Evolutionary conservation across 2,329 filamentous ascomycete species (phyloP).

Genomic region (Teratosphaeria epicoccoides): DNA sequence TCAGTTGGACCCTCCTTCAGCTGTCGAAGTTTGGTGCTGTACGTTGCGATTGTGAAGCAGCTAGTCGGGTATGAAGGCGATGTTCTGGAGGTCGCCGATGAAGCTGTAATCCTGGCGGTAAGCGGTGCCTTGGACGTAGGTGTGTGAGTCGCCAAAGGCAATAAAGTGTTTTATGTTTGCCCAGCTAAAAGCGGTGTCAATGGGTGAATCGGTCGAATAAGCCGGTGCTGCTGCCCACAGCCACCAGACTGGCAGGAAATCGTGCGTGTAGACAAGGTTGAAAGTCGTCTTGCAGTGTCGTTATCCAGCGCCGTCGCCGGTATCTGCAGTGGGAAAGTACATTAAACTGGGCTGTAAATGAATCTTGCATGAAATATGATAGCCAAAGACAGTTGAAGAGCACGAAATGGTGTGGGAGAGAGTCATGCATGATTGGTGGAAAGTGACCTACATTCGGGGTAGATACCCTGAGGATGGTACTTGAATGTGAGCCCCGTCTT

Average conservation of each 20-base stretch:
- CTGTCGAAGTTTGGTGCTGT: constrained; percentile 41
- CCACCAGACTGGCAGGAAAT: too few relatives aligned
- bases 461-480: neutral
- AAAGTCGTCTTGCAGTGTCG: too few relatives aligned
- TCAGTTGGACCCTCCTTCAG: constrained; percentile 46
- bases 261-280: too few relatives aligned
- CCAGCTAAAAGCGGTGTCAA: constrained; percentile 5
- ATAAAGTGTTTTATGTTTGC: constrained; percentile 18
- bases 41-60: constrained; percentile 41
- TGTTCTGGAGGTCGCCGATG: constrained; percentile 43
- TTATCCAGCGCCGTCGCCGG: too few relatives aligned
- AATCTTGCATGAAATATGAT: neutral
- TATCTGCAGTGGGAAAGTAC: too few relatives aligned
- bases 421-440: neutral
- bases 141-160: constrained; percentile 43
- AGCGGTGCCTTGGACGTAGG: constrained; percentile 44
- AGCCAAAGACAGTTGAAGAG: neutral
- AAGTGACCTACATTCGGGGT: neutral
- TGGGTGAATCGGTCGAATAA: neutral
- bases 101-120: constrained; percentile 44
- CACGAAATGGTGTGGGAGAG: neutral
- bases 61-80: constrained; percentile 33
- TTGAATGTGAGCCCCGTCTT: neutral
- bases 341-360: neutral
- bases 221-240: neutral